These are phyloP conservation scores for Hypsizygus marmoreus DNA, from an alignment of 768 basidiomycete species.

Conservation along the genomic window DNA sequence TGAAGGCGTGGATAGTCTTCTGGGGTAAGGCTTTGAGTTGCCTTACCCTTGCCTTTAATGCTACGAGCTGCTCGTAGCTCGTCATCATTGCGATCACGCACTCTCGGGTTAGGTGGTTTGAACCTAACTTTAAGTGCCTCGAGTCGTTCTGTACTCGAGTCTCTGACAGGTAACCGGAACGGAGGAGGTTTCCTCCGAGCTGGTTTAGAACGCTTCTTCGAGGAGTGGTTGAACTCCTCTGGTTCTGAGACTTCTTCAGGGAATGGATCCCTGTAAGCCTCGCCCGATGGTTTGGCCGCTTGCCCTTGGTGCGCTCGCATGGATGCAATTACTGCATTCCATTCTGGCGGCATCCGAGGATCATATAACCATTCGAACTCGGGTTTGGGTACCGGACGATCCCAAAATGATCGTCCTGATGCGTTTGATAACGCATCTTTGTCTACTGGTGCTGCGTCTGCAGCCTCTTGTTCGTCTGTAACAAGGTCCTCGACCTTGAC, in stretches of 20 bases:
- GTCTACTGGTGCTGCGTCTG: background rate
- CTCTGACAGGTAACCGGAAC: background rate
- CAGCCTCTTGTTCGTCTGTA: background rate
- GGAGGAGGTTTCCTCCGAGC: background rate
- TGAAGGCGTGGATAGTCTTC: slow-evolving; percentile 15
- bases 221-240: background rate
- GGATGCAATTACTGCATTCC: slow-evolving; percentile 15
- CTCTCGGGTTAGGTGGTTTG: background rate
- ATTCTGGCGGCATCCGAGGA: slow-evolving; percentile 21
- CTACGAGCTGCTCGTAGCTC: background rate
- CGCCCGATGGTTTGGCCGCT: background rate
- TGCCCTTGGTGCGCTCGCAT: background rate
- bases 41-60: background rate
- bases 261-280: background rate
- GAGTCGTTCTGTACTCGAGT: background rate
- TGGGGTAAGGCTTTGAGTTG: background rate
- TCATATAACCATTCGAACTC: slow-evolving; percentile 15
- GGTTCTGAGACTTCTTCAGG: too few relatives aligned
- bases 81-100: background rate
- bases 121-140: background rate
- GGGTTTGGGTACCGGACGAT: slow-evolving; percentile 13
- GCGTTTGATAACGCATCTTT: too few relatives aligned
- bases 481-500: slow-evolving; percentile 13
- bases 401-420: slow-evolving; percentile 19
- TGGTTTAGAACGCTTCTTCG: background rate